Evolutionary conservation across 768 basidiomycete genomes (phyloP).

Genomic region (Mycena amicta): DNA sequence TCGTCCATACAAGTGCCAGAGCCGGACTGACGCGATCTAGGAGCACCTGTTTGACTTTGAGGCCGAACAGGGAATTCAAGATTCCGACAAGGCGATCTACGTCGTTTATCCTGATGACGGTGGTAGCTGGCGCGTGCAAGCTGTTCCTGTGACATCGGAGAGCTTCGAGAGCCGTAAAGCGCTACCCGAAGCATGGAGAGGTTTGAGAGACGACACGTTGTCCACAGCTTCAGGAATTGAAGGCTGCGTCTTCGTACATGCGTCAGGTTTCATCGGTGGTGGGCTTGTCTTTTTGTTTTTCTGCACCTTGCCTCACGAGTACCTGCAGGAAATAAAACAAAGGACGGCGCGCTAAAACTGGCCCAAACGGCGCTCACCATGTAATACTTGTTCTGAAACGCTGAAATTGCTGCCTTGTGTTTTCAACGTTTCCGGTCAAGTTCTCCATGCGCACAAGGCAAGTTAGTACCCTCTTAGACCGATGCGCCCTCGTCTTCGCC

Average conservation of each 20-base stretch:
- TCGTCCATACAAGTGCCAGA: background rate
- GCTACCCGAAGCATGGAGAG: constrained; percentile 92
- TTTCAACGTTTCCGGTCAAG: constrained; percentile 18
- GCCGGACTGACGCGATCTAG: constrained; percentile 19
- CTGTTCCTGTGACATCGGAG: constrained; percentile 79
- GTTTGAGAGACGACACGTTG: constrained; percentile 82
- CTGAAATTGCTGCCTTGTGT: constrained; percentile 9
- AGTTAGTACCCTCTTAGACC: background rate
- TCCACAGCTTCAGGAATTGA: constrained; percentile 73
- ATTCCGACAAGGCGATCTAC: constrained; percentile 68
- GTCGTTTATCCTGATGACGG: constrained; percentile 88
- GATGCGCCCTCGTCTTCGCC: constrained; percentile 17
- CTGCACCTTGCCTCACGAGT: background rate
- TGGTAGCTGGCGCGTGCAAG: constrained; percentile 88
- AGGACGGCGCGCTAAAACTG: constrained; percentile 82
- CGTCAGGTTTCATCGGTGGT: constrained; percentile 97
- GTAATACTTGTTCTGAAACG: constrained; percentile 25
- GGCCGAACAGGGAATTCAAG: constrained; percentile 47
- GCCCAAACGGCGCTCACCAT: constrained; percentile 66
- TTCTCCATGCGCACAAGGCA: constrained; percentile 2
- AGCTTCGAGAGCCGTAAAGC: constrained; percentile 92
- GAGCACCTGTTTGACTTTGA: constrained; percentile 94
- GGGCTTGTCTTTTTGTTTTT: constrained; percentile 25
- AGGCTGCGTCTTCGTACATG: constrained; percentile 91
- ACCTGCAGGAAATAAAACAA: constrained; percentile 78